phyloP scores from a whole-genome alignment of 2,329 filamentous ascomycete species.

The Xylaria sp. region DNA sequence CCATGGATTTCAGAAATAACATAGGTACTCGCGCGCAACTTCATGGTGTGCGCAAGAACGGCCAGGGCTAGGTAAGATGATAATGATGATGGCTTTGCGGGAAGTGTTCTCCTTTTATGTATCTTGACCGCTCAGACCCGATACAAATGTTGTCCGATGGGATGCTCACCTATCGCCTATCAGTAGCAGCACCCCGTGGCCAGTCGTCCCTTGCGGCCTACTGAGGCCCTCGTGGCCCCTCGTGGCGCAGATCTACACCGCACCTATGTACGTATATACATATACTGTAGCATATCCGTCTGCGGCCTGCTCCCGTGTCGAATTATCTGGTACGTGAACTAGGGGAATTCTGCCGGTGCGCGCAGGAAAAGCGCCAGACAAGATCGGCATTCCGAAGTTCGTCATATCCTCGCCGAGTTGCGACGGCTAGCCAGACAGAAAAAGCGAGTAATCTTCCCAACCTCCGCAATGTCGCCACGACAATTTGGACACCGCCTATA shows the following conservation, averaged over 20 bases:
- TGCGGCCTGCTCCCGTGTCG: constrained; percentile 20
- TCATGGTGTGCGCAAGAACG: background rate
- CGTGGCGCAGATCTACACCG: constrained; percentile 34
- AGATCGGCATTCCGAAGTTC: constrained; percentile 27
- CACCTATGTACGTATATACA: constrained; percentile 27
- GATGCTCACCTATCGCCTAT: constrained; percentile 20
- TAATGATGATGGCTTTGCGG: background rate
- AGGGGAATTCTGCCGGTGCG: constrained; percentile 16
- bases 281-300: too few relatives aligned
- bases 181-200: too few relatives aligned
- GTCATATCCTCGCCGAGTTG: constrained; percentile 24
- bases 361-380: constrained; percentile 16
- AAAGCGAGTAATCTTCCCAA: constrained; percentile 26
- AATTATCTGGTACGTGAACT: constrained; percentile 12
- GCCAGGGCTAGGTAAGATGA: background rate
- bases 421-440: constrained; percentile 23
- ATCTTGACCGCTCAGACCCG: constrained; percentile 36
- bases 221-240: constrained; percentile 17
- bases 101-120: constrained; percentile 14
- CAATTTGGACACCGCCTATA: constrained; percentile 17
- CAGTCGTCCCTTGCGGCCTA: constrained; percentile 14
- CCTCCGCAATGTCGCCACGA: constrained; percentile 31
- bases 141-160: constrained; percentile 29
- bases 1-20: constrained; percentile 22
- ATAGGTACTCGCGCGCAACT: constrained; percentile 3